Base-by-base conservation (phyloP, 768 basidiomycete species). In the Amylocystis lapponica region DNA sequence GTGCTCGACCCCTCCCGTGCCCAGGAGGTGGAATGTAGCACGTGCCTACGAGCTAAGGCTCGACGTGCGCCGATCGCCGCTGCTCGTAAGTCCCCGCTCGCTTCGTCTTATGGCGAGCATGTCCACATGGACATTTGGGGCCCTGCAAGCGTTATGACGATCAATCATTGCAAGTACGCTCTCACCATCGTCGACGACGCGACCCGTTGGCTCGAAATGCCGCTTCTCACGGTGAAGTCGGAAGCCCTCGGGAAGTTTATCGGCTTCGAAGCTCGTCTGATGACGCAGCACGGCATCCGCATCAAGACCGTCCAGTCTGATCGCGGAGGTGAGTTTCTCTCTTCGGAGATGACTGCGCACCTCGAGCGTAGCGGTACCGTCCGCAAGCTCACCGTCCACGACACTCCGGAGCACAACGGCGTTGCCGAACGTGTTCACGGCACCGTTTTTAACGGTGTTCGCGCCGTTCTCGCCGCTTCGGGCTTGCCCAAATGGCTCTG, bases 61-160 rank as follows among this genome's bases (percentile, higher is more conserved):
- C 71, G 55, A 0, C 41, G 58, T 1, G 63, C 67, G 45, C 51
- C 66, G 0, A 58, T 59, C 4, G 52, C 62, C 2, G 53, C 41
- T 17, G 23, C 16, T 21, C 45, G 45, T 21, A 10, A 23, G n/a
- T 26, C 45, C 13, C 33, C 34, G 53, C 53, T 51, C 2, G 56
- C 65, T 0, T 49, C 42, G 4, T 51, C 52, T 2, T 59, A 71
- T 43, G 62, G 67, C 10, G 60, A 63, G 3, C 59, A 66, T 17
- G 41, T 73, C 4, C 65, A 72, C 43, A 53, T 57, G 2, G 66
- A 76, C 42, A 16, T 74, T 0, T 75, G 72, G 70, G 73, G 70
- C 8, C 71, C 70, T 14, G 59, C 67, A 0, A 59, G 58, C 0
- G 49, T 67, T 0, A 36, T 41, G 8, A 65, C 54, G 1, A 33